These are phyloP conservation scores for Amylostereum chailletii DNA, from an alignment of 1,284 basidiomycete species.

Conservation along the genomic window DNA sequence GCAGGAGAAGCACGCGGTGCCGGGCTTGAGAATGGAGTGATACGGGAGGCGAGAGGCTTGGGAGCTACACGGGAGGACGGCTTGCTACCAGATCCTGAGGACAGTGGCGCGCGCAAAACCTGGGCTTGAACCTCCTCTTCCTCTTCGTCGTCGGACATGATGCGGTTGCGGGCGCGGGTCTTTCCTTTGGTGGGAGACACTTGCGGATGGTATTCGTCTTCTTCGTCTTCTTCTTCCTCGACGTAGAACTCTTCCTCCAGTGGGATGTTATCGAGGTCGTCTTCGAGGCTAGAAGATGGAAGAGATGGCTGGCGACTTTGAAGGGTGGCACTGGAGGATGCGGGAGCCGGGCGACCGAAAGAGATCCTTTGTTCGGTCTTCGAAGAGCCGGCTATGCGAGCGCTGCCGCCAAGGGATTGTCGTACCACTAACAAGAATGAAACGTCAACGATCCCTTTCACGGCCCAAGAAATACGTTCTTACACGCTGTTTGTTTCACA, in stretches of 20 bases:
- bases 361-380: not conserved
- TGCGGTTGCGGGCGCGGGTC: slow-evolving; percentile 6
- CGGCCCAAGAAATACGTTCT: not conserved
- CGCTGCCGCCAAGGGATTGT: too few species aligned
- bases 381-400: not conserved
- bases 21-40: not conserved
- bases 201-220: slow-evolving; percentile 3
- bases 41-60: not conserved
- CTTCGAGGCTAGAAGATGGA: not conserved
- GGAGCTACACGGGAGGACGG: not conserved
- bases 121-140: not conserved
- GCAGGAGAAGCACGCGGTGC: not conserved
- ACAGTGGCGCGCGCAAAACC: not conserved
- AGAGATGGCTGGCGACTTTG: not conserved
- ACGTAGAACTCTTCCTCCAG: slow-evolving; percentile 7
- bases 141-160: slow-evolving; percentile 11
- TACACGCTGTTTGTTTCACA: not conserved
- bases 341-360: not conserved
- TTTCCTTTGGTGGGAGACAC: slow-evolving; percentile 10
- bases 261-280: slow-evolving; percentile 4
- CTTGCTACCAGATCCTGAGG: not conserved
- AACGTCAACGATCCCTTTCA: not conserved
- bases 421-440: too few species aligned
- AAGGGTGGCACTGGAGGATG: not conserved
- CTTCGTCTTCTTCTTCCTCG: slow-evolving; percentile 8